phyloP scores from a whole-genome alignment of 2,329 filamentous ascomycete species.

The Fusarium sp. region DNA sequence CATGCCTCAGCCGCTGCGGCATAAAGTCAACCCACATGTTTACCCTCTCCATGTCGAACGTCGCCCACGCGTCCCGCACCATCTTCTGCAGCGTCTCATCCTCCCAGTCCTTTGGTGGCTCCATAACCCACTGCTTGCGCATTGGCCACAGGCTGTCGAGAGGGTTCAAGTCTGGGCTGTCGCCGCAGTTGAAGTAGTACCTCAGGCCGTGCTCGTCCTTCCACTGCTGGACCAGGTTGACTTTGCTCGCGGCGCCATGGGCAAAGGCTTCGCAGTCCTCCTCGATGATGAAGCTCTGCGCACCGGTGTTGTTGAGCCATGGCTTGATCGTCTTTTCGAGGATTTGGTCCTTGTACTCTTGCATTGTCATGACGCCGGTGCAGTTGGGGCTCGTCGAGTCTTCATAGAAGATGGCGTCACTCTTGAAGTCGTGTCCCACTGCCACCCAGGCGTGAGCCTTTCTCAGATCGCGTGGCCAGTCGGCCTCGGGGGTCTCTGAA shows the following conservation, averaged over 20 bases:
- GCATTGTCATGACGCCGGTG: conserved; percentile 49
- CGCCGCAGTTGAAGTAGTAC: conserved; percentile 52
- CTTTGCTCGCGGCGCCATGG: conserved; percentile 51
- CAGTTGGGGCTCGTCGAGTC: conserved; percentile 50
- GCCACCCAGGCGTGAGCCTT: conserved; percentile 52
- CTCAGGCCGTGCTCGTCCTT: conserved; percentile 49
- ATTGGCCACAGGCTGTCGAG: conserved; percentile 52
- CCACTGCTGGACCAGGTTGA: conserved; percentile 52
- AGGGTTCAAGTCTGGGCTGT: conserved; percentile 53
- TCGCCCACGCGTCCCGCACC: conserved; percentile 48
- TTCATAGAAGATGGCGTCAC: conserved; percentile 53
- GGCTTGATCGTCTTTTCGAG: conserved; percentile 50
- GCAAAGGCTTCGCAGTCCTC: conserved; percentile 52
- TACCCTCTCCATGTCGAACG: conserved; percentile 48
- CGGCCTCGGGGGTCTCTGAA: conserved; percentile 36
- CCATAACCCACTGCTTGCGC: conserved; percentile 50
- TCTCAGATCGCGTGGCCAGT: conserved; percentile 51
- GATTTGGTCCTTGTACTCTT: conserved; percentile 51
- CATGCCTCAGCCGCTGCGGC: conserved; percentile 49
- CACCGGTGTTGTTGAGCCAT: conserved; percentile 45
- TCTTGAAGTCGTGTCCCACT: conserved; percentile 52
- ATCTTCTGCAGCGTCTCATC: conserved; percentile 48
- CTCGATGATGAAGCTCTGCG: conserved; percentile 48
- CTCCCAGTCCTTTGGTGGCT: conserved; percentile 49
- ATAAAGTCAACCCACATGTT: conserved; percentile 54